These are phyloP conservation scores for Basipetospora sp. DNA, from an alignment of 2,329 filamentous ascomycete species.

Conservation along the genomic window DNA sequence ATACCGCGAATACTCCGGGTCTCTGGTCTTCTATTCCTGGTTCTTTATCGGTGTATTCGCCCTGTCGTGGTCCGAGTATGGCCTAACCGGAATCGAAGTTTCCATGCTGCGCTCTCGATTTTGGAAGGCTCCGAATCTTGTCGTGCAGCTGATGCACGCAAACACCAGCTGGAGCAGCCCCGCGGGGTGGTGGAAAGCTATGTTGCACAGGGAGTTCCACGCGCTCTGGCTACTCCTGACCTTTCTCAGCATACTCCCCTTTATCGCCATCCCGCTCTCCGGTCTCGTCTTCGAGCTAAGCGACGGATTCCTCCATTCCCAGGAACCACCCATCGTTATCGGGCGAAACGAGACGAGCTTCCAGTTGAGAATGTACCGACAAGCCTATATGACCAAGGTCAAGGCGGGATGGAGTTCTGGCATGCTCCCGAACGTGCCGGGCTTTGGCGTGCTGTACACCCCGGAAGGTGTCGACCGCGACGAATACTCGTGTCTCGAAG, in stretches of 20 bases:
- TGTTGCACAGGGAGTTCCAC: background rate
- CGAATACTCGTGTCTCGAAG: background rate
- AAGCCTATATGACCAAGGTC: background rate
- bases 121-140: slow-evolving; percentile 5
- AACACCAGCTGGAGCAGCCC: slow-evolving; percentile 9
- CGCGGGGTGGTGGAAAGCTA: slow-evolving; percentile 8
- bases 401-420: slow-evolving; percentile 6
- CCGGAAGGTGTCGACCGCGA: slow-evolving; percentile 2
- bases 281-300: slow-evolving; percentile 8
- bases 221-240: slow-evolving; percentile 8
- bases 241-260: slow-evolving; percentile 7
- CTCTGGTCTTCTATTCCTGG: slow-evolving; percentile 9
- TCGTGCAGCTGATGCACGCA: slow-evolving; percentile 3
- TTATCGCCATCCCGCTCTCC: slow-evolving; percentile 9
- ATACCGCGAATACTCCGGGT: slow-evolving; percentile 5
- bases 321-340: slow-evolving; percentile 1
- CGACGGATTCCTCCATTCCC: slow-evolving; percentile 8
- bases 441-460: slow-evolving; percentile 8
- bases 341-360: slow-evolving; percentile 3
- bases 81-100: slow-evolving; percentile 9
- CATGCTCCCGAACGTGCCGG: slow-evolving; percentile 4
- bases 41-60: slow-evolving; percentile 11
- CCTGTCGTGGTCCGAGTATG: slow-evolving; percentile 9
- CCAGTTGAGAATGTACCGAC: background rate
- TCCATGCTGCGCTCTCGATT: slow-evolving; percentile 7